These are phyloP conservation scores for Corchorus olitorius DNA, from an alignment of 345 rosid species.

Conservation along the genomic window DNA sequence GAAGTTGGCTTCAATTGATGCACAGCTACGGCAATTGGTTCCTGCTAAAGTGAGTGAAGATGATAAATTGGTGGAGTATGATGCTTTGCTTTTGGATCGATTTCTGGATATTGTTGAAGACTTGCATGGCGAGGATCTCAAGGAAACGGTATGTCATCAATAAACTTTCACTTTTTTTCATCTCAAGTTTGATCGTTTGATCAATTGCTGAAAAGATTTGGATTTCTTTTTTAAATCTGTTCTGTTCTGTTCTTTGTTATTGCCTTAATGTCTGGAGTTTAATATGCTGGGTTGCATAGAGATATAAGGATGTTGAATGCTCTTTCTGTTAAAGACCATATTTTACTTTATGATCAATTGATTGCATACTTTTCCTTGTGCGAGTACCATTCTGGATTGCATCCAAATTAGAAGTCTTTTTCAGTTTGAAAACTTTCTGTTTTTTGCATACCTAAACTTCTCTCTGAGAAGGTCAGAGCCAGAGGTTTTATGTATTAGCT, in stretches of 20 bases:
- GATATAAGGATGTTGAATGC: neutral
- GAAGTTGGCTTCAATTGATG: slow-evolving; percentile 96
- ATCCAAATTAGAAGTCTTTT: neutral
- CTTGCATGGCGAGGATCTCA: slow-evolving; percentile 94
- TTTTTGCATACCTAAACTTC: neutral
- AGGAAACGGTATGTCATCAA: slow-evolving; percentile 63
- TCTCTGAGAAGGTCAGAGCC: neutral
- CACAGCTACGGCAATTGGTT: slow-evolving; percentile 81
- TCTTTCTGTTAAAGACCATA: neutral
- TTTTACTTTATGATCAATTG: neutral
- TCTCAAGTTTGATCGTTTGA: neutral
- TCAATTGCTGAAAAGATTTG: neutral
- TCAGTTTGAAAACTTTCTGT: neutral
- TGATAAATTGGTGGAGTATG: slow-evolving; percentile 93
- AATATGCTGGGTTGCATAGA: neutral
- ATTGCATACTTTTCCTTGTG: neutral
- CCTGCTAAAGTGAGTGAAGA: slow-evolving; percentile 92
- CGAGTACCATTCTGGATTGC: neutral
- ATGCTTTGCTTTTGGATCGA: slow-evolving; percentile 91
- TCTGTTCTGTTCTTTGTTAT: neutral
- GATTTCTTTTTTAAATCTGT: neutral
- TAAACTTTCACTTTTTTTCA: neutral
- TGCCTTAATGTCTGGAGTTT: neutral
- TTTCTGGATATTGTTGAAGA: slow-evolving; percentile 96
- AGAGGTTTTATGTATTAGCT: neutral